Evolutionary conservation across 768 basidiomycete genomes (phyloP).

Genomic region (Pluteus cervinus): DNA sequence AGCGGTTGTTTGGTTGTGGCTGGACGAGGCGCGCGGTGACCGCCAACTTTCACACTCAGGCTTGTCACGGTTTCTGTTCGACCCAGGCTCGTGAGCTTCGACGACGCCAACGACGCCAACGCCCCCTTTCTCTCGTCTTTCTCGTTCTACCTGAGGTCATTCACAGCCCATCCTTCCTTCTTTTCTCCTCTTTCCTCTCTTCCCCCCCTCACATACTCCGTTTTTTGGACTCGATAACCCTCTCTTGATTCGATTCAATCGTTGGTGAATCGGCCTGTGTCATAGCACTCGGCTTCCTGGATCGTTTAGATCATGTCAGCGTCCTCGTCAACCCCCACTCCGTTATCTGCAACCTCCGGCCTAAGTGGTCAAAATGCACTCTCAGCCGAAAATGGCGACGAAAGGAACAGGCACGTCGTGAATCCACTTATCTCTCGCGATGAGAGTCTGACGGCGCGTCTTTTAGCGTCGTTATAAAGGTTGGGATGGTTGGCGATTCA

Average conservation of each 20-base stretch:
- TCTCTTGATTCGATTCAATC: conserved; percentile 9
- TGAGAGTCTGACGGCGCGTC: conserved; percentile 3
- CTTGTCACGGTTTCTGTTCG: conserved; percentile 7
- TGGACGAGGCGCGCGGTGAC: too few relatives aligned
- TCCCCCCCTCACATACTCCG: conserved; percentile 17
- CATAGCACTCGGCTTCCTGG: conserved; percentile 7
- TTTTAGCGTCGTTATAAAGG: conserved; percentile 88
- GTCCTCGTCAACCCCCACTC: conserved; percentile 37
- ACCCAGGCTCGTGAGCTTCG: conserved; percentile 1
- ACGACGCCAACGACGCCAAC: conserved; percentile 5
- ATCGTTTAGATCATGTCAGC: conserved; percentile 37
- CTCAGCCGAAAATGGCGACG: conserved; percentile 56
- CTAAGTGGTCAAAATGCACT: conserved; percentile 50
- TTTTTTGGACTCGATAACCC: conserved; percentile 15
- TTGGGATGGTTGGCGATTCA: conserved; percentile 99
- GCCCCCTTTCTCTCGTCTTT: conserved; percentile 7
- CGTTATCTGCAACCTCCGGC: conserved; percentile 36
- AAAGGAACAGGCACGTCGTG: conserved; percentile 58
- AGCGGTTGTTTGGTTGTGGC: too few relatives aligned
- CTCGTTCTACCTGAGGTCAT: conserved; percentile 22
- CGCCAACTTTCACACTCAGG: too few relatives aligned
- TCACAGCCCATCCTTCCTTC: conserved; percentile 34
- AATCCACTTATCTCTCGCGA: not conserved
- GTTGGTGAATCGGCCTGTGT: conserved; percentile 13
- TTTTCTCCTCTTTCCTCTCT: conserved; percentile 25